These are phyloP conservation scores for Fremontodendron californicum DNA, from an alignment of 345 rosid genomes.

Conservation along the genomic window DNA sequence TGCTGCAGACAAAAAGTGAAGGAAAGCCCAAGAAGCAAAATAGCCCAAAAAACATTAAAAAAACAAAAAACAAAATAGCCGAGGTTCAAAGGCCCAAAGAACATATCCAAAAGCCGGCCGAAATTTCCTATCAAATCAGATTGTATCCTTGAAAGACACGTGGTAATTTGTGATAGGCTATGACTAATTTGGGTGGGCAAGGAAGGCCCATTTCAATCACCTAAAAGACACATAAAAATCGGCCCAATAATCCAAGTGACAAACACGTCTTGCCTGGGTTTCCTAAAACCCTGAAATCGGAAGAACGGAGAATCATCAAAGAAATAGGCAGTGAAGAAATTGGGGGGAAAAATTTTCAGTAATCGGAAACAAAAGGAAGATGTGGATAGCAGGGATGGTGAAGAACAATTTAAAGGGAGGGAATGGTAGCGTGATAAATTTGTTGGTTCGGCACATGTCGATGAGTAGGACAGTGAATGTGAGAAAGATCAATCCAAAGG, in stretches of 20 bases:
- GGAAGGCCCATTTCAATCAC: not conserved
- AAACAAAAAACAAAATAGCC: no score
- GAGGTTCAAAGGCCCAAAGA: no score
- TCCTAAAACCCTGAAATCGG: constrained; percentile 12
- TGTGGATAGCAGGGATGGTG: not conserved
- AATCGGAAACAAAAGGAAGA: not conserved
- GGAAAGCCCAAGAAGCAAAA: no score
- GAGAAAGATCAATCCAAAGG: constrained; percentile 86
- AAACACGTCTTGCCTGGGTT: not conserved
- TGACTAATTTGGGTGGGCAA: no score
- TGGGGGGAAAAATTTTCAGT: not conserved
- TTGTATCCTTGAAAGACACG: no score
- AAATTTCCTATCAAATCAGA: no score
- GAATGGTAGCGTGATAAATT: not conserved
- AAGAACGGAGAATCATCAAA: not conserved
- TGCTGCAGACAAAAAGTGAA: no score
- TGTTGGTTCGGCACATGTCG: constrained; percentile 62
- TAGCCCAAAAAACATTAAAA: no score
- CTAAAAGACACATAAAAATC: not conserved
- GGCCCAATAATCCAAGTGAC: not conserved
- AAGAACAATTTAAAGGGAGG: not conserved
- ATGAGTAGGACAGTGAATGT: constrained; percentile 67
- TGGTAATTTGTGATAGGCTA: no score
- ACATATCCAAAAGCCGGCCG: no score
- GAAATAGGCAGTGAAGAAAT: not conserved